These are phyloP conservation scores for Sclerotinia spermophila DNA, from an alignment of 2,329 filamentous ascomycete species.

Conservation along the genomic window DNA sequence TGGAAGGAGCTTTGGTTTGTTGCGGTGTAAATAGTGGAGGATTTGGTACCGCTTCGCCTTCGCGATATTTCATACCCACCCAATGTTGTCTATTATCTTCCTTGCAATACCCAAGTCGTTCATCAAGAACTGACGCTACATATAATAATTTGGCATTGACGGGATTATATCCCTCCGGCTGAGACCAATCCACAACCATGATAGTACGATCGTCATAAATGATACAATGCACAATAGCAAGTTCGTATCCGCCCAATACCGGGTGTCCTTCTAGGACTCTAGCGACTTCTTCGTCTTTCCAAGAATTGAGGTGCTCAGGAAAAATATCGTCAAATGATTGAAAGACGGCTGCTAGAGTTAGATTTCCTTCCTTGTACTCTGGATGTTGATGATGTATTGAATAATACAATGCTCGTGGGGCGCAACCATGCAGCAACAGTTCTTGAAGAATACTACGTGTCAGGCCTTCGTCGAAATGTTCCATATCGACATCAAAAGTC, in stretches of 20 bases:
- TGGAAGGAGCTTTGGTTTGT: neutral
- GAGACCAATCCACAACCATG: neutral
- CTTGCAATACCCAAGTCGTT: neutral
- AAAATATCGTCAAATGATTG: neutral
- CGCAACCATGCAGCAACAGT: neutral
- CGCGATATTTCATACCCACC: neutral
- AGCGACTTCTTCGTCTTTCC: neutral
- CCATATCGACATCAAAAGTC: neutral
- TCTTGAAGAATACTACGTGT: neutral
- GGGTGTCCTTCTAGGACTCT: neutral
- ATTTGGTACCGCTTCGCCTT: neutral
- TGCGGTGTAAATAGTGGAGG: neutral
- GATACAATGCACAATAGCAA: neutral
- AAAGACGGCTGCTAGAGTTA: neutral
- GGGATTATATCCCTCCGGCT: neutral
- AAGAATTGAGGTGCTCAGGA: neutral
- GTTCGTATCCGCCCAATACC: neutral
- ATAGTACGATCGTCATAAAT: neutral
- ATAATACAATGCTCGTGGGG: neutral
- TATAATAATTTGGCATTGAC: neutral
- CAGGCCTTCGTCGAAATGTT: neutral
- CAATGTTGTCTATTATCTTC: neutral
- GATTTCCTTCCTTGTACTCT: neutral
- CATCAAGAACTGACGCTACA: neutral
- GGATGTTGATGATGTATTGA: neutral